A percentile compares a stretch with the other conserved stretches of the same genome.
Evolutionary conservation across 345 rosid genomes (phyloP).

Genomic region (Lumnitzera racemosa): DNA sequence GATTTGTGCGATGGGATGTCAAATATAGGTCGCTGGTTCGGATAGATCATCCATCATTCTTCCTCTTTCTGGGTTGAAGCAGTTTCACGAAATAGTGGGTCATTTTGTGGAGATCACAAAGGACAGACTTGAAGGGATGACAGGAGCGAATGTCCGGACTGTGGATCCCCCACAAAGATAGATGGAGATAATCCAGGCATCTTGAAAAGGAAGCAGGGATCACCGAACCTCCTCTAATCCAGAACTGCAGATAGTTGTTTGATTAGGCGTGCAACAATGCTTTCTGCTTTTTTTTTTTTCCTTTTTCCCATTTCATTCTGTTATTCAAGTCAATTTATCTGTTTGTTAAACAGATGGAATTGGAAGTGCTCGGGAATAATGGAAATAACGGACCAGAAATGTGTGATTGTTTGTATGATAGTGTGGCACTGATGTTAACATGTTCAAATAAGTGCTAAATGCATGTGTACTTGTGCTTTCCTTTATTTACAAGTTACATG

Average conservation of each 20-base stretch:
- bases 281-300: slow-evolving; percentile 1
- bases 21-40: slow-evolving; percentile 81
- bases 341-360: neutral
- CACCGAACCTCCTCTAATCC: no score
- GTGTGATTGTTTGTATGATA: slow-evolving; percentile 5
- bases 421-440: slow-evolving; percentile 2
- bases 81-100: slow-evolving; percentile 87
- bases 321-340: slow-evolving; percentile 12
- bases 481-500: no score
- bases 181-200: slow-evolving; percentile 7
- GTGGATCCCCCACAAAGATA: slow-evolving; percentile 93
- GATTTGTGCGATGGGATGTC: neutral
- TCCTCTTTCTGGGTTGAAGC: slow-evolving; percentile 87
- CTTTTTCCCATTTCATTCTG: slow-evolving; percentile 4
- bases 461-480: neutral
- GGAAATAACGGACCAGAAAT: slow-evolving; percentile 1
- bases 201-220: no score
- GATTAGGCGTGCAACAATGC: neutral
- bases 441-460: slow-evolving; percentile 1
- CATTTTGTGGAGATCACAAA: slow-evolving; percentile 94
- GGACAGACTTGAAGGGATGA: slow-evolving; percentile 84
- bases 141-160: slow-evolving; percentile 78
- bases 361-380: slow-evolving; percentile 4
- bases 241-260: neutral
- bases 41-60: slow-evolving; percentile 95